These are phyloP conservation scores for Eragrostis tef DNA, from an alignment of 202 grass and related monocot genomes.

Conservation along the genomic window DNA sequence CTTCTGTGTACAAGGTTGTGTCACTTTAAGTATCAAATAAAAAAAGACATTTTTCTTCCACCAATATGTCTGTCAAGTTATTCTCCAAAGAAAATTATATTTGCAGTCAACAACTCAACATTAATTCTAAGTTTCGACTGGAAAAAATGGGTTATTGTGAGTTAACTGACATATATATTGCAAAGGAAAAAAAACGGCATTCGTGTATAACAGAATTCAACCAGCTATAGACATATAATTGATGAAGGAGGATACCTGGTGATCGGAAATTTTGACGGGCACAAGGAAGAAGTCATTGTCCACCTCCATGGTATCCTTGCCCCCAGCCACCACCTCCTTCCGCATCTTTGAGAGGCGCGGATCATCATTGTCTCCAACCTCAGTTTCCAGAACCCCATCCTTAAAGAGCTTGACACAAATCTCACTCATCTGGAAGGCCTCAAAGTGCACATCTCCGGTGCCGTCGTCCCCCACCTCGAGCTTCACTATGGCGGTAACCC, in stretches of 20 bases:
- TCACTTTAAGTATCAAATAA: constrained; percentile 15
- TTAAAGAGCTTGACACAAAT: constrained; percentile 79
- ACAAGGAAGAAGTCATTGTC: constrained; percentile 97
- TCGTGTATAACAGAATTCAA: background rate
- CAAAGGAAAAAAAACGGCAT: background rate
- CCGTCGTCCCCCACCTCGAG: constrained; percentile 75
- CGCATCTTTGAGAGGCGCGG: constrained; percentile 73
- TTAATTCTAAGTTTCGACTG: background rate
- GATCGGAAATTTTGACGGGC: constrained; percentile 92
- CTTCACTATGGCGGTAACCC: constrained; percentile 90
- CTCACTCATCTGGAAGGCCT: constrained; percentile 99
- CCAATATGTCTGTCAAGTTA: background rate
- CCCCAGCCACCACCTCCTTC: constrained; percentile 80
- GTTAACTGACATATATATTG: background rate
- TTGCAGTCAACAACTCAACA: background rate
- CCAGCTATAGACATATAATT: background rate
- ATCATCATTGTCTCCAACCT: constrained; percentile 65
- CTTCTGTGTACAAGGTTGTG: background rate
- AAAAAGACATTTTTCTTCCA: background rate
- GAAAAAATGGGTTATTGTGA: background rate
- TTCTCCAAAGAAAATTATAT: background rate
- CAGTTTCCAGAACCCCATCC: constrained; percentile 68
- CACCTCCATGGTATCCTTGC: constrained; percentile 77
- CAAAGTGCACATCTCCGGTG: constrained; percentile 77
- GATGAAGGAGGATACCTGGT: constrained; percentile 58